A percentile compares a stretch with the other conserved stretches of the same genome.
Conservation (phyloP, 2,329 filamentous ascomycete species). For the Clonostachys byssicola region DNA sequence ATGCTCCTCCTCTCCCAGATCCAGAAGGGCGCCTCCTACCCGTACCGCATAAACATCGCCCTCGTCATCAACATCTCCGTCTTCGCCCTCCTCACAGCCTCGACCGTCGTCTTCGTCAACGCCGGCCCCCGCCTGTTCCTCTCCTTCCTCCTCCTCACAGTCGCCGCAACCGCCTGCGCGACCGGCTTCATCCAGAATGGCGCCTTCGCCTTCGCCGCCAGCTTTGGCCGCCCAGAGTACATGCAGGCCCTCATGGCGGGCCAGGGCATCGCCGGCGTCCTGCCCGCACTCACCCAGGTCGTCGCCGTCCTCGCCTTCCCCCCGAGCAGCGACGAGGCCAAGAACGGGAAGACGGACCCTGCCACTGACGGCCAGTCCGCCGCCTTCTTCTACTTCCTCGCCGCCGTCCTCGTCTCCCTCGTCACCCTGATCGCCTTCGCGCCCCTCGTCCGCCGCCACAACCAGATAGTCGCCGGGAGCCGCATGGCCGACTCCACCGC, state of each 20-base stretch:
- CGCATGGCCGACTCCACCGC: constrained; percentile 44
- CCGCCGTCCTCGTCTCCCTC: constrained; percentile 73
- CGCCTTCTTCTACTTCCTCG: constrained; percentile 88
- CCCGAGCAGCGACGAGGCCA: constrained; percentile 21
- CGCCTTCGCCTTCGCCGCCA: constrained; percentile 83
- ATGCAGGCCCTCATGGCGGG: constrained; percentile 96
- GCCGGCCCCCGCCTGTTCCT: constrained; percentile 67
- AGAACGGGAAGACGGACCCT: constrained; percentile 14
- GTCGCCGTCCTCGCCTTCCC: constrained; percentile 64
- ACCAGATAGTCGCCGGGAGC: constrained; percentile 42
- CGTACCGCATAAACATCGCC: constrained; percentile 75
- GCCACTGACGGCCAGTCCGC: constrained; percentile 36
- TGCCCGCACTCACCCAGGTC: constrained; percentile 86
- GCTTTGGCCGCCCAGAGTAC: constrained; percentile 83
- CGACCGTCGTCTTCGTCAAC: constrained; percentile 65
- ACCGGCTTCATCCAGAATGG: constrained; percentile 91
- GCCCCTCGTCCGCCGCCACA: constrained; percentile 62
- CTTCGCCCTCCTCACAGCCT: constrained; percentile 75
- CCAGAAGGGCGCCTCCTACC: constrained; percentile 81
- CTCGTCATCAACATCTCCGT: constrained; percentile 73
- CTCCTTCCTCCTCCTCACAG: constrained; percentile 75
- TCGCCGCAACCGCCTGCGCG: constrained; percentile 73
- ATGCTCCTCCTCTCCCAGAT: constrained; percentile 76
- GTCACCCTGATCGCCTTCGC: constrained; percentile 69
- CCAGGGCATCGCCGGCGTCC: constrained; percentile 85